Conservation (phyloP, 2,329 filamentous ascomycete genomes). For the Neopestalotiopsis clavispora region DNA sequence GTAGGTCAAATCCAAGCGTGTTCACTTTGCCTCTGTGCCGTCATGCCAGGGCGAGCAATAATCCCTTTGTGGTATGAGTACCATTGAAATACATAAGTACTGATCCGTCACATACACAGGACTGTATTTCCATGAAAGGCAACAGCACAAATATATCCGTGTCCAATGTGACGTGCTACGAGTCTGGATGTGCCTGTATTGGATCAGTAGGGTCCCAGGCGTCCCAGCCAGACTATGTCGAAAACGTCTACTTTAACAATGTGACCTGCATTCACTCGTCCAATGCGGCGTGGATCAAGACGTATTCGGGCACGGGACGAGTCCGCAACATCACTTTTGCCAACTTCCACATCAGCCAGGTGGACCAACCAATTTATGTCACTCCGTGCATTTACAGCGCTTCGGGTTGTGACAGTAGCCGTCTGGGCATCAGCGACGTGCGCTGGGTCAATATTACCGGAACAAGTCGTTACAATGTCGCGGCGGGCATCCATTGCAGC, state of each 20-base stretch:
- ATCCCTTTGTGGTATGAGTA: background rate
- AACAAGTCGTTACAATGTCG: conserved; percentile 53
- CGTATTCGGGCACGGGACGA: conserved; percentile 44
- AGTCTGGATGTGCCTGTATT: conserved; percentile 42
- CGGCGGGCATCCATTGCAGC: conserved; percentile 50
- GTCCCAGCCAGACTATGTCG: conserved; percentile 39
- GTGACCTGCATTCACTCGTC: conserved; percentile 41
- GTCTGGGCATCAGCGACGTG: conserved; percentile 49
- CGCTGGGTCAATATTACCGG: conserved; percentile 55
- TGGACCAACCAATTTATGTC: conserved; percentile 55
- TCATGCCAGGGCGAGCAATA: background rate
- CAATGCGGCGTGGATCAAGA: conserved; percentile 49
- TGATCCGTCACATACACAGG: conserved; percentile 28
- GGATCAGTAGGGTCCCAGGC: conserved; percentile 42
- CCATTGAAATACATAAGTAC: background rate
- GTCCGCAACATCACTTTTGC: conserved; percentile 50
- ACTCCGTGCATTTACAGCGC: conserved; percentile 50
- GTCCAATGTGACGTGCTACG: conserved; percentile 43
- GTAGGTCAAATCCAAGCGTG: conserved; percentile 27
- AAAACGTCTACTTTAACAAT: conserved; percentile 43
- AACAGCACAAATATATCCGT: conserved; percentile 44
- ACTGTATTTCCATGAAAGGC: conserved; percentile 46
- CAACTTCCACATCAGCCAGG: conserved; percentile 43
- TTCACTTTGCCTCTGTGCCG: background rate
- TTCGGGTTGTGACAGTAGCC: conserved; percentile 43